Evolutionary conservation across 345 rosid species (phyloP).

Genomic region (Schrenkiella parvula): DNA sequence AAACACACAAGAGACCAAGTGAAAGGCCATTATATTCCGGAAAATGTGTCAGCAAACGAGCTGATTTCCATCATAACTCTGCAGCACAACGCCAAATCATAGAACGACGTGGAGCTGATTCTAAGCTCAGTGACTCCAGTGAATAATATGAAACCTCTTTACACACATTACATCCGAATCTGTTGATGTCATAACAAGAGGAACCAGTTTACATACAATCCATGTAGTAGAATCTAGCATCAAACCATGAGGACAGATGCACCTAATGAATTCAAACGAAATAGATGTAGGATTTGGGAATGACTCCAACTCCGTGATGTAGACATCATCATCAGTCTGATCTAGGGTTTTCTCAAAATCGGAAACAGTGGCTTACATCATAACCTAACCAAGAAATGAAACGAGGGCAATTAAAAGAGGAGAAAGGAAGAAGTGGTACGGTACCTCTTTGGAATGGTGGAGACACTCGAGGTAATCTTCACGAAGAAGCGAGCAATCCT

Average conservation of each 20-base stretch:
- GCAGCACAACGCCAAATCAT: background rate
- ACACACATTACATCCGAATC: background rate
- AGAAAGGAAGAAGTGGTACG: background rate
- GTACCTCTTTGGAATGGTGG: slow-evolving; percentile 97
- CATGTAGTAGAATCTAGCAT: background rate
- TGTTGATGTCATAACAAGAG: background rate
- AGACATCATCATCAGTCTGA: background rate
- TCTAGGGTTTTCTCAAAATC: background rate
- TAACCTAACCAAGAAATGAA: background rate
- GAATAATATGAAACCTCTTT: background rate
- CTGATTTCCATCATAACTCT: background rate
- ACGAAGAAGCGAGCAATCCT: slow-evolving; percentile 84
- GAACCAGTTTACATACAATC: background rate
- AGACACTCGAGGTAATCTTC: slow-evolving; percentile 98
- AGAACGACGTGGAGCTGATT: background rate
- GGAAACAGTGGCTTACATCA: background rate
- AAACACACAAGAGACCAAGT: background rate
- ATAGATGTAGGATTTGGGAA: background rate
- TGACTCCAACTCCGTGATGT: background rate
- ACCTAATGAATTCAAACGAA: background rate
- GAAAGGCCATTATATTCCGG: background rate
- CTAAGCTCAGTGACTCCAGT: background rate
- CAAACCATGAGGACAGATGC: background rate
- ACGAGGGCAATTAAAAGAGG: background rate
- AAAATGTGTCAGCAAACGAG: background rate